Base-by-base conservation (phyloP, 2,329 filamentous ascomycete species). In the Diaporthe velutina region DNA sequence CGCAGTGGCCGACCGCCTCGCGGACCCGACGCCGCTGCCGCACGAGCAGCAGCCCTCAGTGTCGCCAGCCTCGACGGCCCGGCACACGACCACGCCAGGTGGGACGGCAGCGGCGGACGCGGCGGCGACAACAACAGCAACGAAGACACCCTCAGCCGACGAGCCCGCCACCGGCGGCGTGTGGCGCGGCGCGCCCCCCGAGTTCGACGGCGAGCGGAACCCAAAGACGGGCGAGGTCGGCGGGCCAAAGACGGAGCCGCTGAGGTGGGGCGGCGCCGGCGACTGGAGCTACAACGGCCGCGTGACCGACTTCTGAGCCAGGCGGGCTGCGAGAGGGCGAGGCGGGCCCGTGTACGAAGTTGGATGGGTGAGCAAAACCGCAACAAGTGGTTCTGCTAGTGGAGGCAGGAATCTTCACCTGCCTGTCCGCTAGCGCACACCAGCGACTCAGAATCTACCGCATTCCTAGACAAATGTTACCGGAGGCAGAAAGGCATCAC, bases 211-310 rank as follows among this genome's bases (percentile, higher is more conserved):
- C 74, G 96, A 98, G 71, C 89, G 88, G 73, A 98, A 99, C 83
- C 97, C 97, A 3, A 93, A 93, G 87, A 99, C 97, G 1, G 97
- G 97, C 33, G 97, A 99, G 88, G 91, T 98, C 15, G 97, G 97
- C 8, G 97, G 97, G 1, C 97, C 97, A 8, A 99, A 98, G 91
- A 98, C 98, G 81, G 96, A 99, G 85, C 97, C 97, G 70, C 81
- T 98, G 82, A 87, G 96, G 79, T 98, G 96, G 96, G 95, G 95
- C 0, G 87, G 89, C 25, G 82, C 80, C 0, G 93, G 94, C 1
- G 91, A 93, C 80, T 99, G 96, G 93, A 98, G 95, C 83, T 99
- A 94, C 84, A 98, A 98, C 83, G 97, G 97, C 61, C 88, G 96
- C 77, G 96, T 97, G 72, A 98, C 96, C 33, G 97, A 99, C 84